Conservation (phyloP, 2,329 filamentous ascomycete genomes). For the Venturia oleaginea region DNA sequence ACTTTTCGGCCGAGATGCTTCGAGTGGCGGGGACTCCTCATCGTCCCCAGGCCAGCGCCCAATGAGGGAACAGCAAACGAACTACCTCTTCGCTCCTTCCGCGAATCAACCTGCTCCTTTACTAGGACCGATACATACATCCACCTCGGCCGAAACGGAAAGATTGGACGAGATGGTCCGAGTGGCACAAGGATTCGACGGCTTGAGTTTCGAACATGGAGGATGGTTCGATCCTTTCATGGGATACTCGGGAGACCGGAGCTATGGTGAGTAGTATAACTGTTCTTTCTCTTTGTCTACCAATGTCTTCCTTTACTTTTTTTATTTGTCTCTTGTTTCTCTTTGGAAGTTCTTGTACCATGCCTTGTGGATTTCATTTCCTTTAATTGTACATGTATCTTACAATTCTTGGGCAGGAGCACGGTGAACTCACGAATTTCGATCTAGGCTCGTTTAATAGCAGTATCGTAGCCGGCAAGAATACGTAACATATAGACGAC, state of each 20-base stretch:
- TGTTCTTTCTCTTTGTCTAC: neutral
- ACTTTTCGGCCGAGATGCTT: neutral
- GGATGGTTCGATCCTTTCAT: slow-evolving; percentile 21
- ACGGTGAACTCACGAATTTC: neutral
- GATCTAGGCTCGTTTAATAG: neutral
- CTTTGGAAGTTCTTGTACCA: too few species aligned
- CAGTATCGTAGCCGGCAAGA: neutral
- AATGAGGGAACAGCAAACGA: slow-evolving; percentile 13
- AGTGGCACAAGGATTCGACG: slow-evolving; percentile 18
- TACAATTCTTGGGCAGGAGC: neutral
- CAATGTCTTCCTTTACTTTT: neutral
- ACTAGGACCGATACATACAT: slow-evolving; percentile 18
- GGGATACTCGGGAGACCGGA: slow-evolving; percentile 14
- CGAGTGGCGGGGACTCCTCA: neutral
- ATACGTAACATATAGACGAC: neutral
- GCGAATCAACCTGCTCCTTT: slow-evolving; percentile 20
- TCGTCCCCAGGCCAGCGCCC: neutral
- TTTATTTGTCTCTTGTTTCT: neutral
- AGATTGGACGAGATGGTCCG: slow-evolving; percentile 16
- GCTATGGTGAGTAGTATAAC: slow-evolving; percentile 6
- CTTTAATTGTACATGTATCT: neutral
- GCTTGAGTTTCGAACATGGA: slow-evolving; percentile 19
- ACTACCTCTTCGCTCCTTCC: slow-evolving; percentile 19
- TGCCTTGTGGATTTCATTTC: neutral
- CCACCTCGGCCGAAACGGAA: slow-evolving; percentile 15